These are phyloP conservation scores for Beauveria brongniartii DNA, from an alignment of 2,329 filamentous ascomycete species.

Conservation along the genomic window DNA sequence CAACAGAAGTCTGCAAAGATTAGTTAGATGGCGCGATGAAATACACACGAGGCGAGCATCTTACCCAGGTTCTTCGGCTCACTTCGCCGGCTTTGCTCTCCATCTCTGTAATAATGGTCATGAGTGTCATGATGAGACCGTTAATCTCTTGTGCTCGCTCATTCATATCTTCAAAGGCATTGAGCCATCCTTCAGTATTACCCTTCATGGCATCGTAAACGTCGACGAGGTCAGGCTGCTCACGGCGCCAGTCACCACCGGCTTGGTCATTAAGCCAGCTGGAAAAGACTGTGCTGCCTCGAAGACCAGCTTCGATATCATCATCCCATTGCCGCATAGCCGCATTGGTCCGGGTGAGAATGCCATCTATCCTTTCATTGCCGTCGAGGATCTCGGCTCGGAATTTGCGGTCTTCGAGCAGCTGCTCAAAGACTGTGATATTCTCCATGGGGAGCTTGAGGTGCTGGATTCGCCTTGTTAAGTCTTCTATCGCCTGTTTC, in stretches of 20 bases:
- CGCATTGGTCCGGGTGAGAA: constrained; percentile 68
- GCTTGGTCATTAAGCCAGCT: constrained; percentile 64
- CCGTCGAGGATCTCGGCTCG: constrained; percentile 74
- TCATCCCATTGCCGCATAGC: constrained; percentile 69
- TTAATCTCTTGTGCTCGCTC: constrained; percentile 64
- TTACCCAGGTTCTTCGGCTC: constrained; percentile 68
- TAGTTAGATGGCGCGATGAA: neutral
- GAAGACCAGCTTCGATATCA: constrained; percentile 71
- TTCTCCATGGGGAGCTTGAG: constrained; percentile 79
- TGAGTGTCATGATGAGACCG: constrained; percentile 61
- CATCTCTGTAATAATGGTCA: constrained; percentile 75
- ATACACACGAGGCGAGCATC: constrained; percentile 20
- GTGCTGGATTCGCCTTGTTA: constrained; percentile 70
- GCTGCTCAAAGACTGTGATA: constrained; percentile 71
- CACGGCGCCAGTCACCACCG: constrained; percentile 50
- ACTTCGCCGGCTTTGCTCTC: constrained; percentile 76
- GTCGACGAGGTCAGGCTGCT: constrained; percentile 55
- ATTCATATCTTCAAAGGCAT: constrained; percentile 69
- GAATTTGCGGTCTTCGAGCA: constrained; percentile 79
- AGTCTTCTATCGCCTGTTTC: constrained; percentile 66
- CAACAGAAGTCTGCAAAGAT: constrained; percentile 3
- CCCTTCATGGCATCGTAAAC: constrained; percentile 87
- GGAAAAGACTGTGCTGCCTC: constrained; percentile 68
- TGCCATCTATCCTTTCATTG: constrained; percentile 86
- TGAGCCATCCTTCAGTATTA: constrained; percentile 85